Evolutionary conservation across 306 rosid genomes (phyloP), one percentile per base, ranked within the genome.

Genomic region (Oxytropis ochrocephala): DNA sequence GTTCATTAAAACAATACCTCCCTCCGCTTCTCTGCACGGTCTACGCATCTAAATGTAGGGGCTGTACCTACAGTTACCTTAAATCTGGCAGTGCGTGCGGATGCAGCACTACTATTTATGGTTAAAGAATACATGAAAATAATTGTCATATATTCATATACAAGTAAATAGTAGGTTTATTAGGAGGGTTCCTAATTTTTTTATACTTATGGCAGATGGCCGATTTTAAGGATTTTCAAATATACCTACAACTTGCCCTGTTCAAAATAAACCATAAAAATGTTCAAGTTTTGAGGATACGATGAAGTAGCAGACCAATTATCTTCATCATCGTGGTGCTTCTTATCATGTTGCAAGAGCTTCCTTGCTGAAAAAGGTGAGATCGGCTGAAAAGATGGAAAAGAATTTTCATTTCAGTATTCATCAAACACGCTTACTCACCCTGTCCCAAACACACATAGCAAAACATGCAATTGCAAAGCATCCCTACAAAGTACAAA

Each of bases 41-140:
- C 59, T 0, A 69, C 73, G 59, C 81, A 48, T 81, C 75, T 84
- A 64, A 95, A 95, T 7, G 82, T 78, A 38, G 99, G 99, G 69
- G 97, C 99, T 35, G 85, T 64, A 69, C 93, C 99, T 12, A 95
- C 84, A 13, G 99, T 91, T 42, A 95, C 96, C 89, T 69, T 91
- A 60, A 67, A 81, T 81, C 73, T 94, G 55, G 77, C 49, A 43
- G 88, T 87, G 71, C 89, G 89, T 39, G 75, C 78, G 63, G 96
- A 95, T 73, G 88, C 85, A 57, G 78, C 80, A 11, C 93, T 85
- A 59, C 89, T 81, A 57, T 47, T 74, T 59, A 58, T 39, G 29
- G 88, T 73, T 86, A 89, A 89, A 88, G 80, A 76, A 73, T 67
- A 51, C 58, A 64, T 42, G 24, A 39, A 55, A 75, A 68, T 18